A percentile compares a stretch with the other conserved stretches of the same genome.
Evolutionary conservation across 148 eudicot species (phyloP).

Genomic region (Agrostemma githago): DNA sequence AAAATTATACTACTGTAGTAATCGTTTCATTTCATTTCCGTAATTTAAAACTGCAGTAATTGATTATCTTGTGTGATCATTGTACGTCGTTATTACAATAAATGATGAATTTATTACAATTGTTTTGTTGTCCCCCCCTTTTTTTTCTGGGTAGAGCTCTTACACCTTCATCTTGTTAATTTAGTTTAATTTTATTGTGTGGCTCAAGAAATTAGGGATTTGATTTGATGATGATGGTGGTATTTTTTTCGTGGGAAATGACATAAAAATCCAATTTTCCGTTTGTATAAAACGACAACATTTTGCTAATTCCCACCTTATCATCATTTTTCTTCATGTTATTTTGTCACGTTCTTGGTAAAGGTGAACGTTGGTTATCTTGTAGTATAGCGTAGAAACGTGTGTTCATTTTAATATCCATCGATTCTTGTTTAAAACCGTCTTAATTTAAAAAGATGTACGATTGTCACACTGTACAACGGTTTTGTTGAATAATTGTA

Average conservation of each 20-base stretch:
- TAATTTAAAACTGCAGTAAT: not conserved
- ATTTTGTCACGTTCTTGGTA: not conserved
- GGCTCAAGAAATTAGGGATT: not conserved
- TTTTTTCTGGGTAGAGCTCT: not conserved
- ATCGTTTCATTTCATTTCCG: not conserved
- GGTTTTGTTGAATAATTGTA: too few species aligned
- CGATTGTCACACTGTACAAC: too few species aligned
- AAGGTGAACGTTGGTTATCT: not conserved
- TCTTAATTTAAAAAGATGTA: too few species aligned
- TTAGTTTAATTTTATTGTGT: not conserved
- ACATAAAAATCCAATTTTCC: not conserved
- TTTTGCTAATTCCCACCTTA: too few species aligned
- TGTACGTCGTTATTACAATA: not conserved
- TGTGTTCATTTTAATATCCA: too few species aligned
- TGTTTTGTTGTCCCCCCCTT: too few species aligned
- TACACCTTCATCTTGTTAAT: not conserved
- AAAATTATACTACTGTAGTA: not conserved
- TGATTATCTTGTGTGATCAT: too few species aligned
- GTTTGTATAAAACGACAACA: not conserved
- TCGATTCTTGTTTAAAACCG: too few species aligned
- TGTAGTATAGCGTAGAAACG: too few species aligned
- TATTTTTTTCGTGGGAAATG: conserved; percentile 1
- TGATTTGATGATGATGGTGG: not conserved
- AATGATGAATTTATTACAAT: too few species aligned
- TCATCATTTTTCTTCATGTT: not conserved